These are phyloP conservation scores for Thalassia testudinum DNA, from an alignment of 116 monocot genomes.

Conservation along the genomic window DNA sequence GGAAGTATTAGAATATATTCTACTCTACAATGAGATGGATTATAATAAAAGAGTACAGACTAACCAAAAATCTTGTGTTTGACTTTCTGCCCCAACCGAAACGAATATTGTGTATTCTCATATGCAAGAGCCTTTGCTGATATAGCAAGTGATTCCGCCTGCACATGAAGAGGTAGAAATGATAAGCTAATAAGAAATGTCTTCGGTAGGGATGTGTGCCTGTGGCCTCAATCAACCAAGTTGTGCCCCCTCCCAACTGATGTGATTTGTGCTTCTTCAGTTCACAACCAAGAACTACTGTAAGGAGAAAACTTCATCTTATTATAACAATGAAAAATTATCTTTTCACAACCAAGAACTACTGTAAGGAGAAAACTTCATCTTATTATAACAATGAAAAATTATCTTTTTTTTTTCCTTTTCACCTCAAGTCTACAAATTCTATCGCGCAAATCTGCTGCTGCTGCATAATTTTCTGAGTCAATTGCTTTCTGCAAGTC, in stretches of 20 bases:
- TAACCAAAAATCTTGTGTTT: constrained; percentile 71
- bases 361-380: no score
- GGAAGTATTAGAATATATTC: no score
- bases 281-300: no score
- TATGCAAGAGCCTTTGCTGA: constrained; percentile 81
- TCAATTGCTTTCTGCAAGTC: constrained; percentile 81
- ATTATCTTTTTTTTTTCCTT: background rate
- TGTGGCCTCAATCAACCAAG: no score
- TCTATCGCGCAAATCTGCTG: constrained; percentile 75
- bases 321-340: no score
- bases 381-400: background rate
- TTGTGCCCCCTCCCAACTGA: no score
- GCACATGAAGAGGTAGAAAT: background rate
- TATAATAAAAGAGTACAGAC: background rate
- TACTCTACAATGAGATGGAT: background rate
- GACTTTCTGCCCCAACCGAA: constrained; percentile 85
- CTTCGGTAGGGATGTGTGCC: no score
- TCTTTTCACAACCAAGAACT: no score
- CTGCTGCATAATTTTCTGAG: constrained; percentile 56
- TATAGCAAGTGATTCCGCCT: constrained; percentile 82
- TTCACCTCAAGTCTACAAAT: constrained; percentile 75
- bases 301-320: no score
- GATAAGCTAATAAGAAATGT: no score
- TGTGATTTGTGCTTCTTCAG: no score
- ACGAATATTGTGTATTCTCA: constrained; percentile 69